These are phyloP conservation scores for Asterophora parasitica DNA, from an alignment of 768 basidiomycete genomes.

Conservation along the genomic window DNA sequence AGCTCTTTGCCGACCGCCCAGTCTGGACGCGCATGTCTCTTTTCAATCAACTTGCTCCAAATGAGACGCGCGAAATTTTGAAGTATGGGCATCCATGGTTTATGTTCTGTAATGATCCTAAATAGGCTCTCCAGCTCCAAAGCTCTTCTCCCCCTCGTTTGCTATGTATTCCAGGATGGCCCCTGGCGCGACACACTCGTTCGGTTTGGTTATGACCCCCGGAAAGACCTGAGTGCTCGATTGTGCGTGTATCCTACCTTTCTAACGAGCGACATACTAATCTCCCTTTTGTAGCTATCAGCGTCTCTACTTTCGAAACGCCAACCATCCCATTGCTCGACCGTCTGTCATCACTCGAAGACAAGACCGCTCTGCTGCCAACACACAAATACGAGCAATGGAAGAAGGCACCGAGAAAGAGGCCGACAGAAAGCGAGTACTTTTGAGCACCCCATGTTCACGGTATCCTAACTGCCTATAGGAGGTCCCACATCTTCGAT, in stretches of 20 bases:
- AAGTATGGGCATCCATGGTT: slow-evolving; percentile 50
- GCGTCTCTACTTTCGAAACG: slow-evolving; percentile 85
- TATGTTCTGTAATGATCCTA: background rate
- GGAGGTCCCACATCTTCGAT: slow-evolving; percentile 84
- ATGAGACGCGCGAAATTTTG: slow-evolving; percentile 66
- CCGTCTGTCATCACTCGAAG: slow-evolving; percentile 72
- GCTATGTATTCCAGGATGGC: slow-evolving; percentile 90
- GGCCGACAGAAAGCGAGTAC: slow-evolving; percentile 40
- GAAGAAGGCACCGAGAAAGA: slow-evolving; percentile 36
- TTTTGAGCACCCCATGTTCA: slow-evolving; percentile 1
- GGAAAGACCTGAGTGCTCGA: slow-evolving; percentile 63
- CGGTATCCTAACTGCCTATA: slow-evolving; percentile 18
- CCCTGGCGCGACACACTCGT: slow-evolving; percentile 91
- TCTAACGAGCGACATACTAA: background rate
- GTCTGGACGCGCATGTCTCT: slow-evolving; percentile 88
- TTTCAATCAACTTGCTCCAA: slow-evolving; percentile 70
- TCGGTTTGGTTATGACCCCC: slow-evolving; percentile 85
- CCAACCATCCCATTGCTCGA: slow-evolving; percentile 73
- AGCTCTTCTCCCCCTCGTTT: slow-evolving; percentile 69
- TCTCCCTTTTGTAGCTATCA: slow-evolving; percentile 66
- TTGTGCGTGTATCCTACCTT: slow-evolving; percentile 49
- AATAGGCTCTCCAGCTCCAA: slow-evolving; percentile 57
- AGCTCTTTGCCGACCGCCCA: slow-evolving; percentile 74
- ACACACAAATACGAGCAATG: slow-evolving; percentile 32
- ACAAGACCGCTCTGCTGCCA: slow-evolving; percentile 48